A percentile compares a stretch with the other conserved stretches of the same genome.
These are phyloP conservation scores for Neoscytalidium dimidiatum DNA, from an alignment of 2,329 filamentous ascomycete genomes.

Conservation along the genomic window DNA sequence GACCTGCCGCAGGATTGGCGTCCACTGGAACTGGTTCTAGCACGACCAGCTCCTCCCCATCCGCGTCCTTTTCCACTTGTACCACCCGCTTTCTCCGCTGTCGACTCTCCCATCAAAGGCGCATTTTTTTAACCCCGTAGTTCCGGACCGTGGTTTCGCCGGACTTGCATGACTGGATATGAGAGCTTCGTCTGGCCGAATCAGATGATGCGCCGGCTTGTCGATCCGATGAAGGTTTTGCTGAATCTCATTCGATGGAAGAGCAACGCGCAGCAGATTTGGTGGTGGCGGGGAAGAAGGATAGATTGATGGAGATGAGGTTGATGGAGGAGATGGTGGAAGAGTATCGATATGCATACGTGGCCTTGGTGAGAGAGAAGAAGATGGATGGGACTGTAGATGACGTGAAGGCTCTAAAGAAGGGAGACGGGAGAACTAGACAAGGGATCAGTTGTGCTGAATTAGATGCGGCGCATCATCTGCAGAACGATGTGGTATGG, in stretches of 20 bases:
- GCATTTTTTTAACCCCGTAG: slow-evolving; percentile 55
- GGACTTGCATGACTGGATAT: slow-evolving; percentile 46
- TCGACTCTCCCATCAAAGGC: slow-evolving; percentile 50
- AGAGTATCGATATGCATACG: slow-evolving; percentile 38
- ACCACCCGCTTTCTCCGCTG: slow-evolving; percentile 55
- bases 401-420: not conserved
- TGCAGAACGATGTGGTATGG: slow-evolving; percentile 56
- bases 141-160: slow-evolving; percentile 46
- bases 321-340: slow-evolving; percentile 39
- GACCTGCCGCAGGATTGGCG: slow-evolving; percentile 30
- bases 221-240: slow-evolving; percentile 44
- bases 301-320: slow-evolving; percentile 44
- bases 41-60: slow-evolving; percentile 53
- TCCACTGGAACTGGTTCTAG: slow-evolving; percentile 50
- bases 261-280: slow-evolving; percentile 33
- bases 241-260: slow-evolving; percentile 34
- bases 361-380: slow-evolving; percentile 31
- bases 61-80: slow-evolving; percentile 49
- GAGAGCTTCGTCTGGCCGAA: slow-evolving; percentile 57
- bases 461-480: slow-evolving; percentile 52
- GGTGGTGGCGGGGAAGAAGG: slow-evolving; percentile 37
- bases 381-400: slow-evolving; percentile 32
- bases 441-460: slow-evolving; percentile 46
- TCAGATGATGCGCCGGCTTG: slow-evolving; percentile 50
- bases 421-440: slow-evolving; percentile 8